Evolutionary conservation across 2,329 filamentous ascomycete genomes (phyloP).

Genomic region (Dactylellina parvicollis): DNA sequence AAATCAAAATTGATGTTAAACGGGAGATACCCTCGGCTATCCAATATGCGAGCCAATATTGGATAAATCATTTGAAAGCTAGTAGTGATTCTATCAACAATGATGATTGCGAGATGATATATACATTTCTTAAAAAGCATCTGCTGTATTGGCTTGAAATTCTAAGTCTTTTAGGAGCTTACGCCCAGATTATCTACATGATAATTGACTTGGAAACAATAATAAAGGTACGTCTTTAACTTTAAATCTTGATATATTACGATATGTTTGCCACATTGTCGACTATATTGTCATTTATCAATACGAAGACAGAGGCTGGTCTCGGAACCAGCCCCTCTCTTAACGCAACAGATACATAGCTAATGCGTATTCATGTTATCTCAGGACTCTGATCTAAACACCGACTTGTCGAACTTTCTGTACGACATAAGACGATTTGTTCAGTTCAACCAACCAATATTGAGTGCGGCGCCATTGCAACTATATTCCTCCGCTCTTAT

Average conservation of each 20-base stretch:
- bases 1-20: slow-evolving; percentile 42
- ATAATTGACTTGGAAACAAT: neutral
- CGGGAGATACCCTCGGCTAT: neutral
- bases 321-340: no score
- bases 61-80: slow-evolving; percentile 59
- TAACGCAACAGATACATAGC: no score
- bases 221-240: neutral
- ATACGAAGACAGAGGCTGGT: no score
- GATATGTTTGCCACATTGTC: no score
- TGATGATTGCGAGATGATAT: slow-evolving; percentile 54
- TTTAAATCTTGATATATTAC: no score
- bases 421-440: slow-evolving; percentile 4
- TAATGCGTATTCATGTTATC: neutral
- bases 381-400: neutral
- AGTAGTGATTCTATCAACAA: slow-evolving; percentile 58
- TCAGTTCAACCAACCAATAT: neutral
- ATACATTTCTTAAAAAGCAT: slow-evolving; percentile 60
- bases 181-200: slow-evolving; percentile 32
- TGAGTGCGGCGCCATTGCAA: slow-evolving; percentile 10
- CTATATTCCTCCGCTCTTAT: slow-evolving; percentile 26
- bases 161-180: slow-evolving; percentile 58
- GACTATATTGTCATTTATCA: no score
- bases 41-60: slow-evolving; percentile 61
- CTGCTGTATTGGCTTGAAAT: slow-evolving; percentile 61
- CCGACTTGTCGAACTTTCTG: neutral